Evolutionary conservation across 129 eudicot species (phyloP).

Genomic region (sunflower (Helianthus annuus)): DNA sequence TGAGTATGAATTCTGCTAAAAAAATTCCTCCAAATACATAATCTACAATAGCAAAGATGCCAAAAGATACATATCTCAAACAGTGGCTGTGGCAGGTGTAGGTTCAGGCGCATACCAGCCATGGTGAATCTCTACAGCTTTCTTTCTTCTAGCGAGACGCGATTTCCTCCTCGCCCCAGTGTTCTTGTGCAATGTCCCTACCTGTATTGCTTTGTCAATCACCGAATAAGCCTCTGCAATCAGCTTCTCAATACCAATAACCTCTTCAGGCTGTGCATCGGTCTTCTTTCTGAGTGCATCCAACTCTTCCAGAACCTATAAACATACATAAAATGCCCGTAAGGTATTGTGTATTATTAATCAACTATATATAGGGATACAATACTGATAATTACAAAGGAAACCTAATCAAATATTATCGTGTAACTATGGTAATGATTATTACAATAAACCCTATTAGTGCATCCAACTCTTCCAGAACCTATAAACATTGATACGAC

Average conservation of each 20-base stretch:
- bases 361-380: no score
- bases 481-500: background rate
- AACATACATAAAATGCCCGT: background rate
- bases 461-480: no score
- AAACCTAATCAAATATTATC: no score
- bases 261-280: conserved; percentile 76
- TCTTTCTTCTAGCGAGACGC: conserved; percentile 92
- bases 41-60: conserved; percentile 33
- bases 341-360: no score
- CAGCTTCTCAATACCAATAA: conserved; percentile 68
- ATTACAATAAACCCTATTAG: no score
- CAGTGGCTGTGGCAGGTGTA: conserved; percentile 28
- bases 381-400: no score
- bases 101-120: conserved; percentile 86
- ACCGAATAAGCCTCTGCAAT: conserved; percentile 90
- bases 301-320: conserved; percentile 72
- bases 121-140: conserved; percentile 83
- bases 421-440: no score
- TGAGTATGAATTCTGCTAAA: conserved; percentile 23
- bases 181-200: conserved; percentile 78
- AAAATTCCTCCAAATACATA: conserved; percentile 24
- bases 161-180: conserved; percentile 95
- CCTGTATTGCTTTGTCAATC: conserved; percentile 86
- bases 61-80: conserved; percentile 22
- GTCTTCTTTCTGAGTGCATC: conserved; percentile 67